Evolutionary conservation across 2,329 filamentous ascomycete genomes (phyloP), one percentile per base, ranked within the genome.

Genomic region (Talaromyces marneffei): DNA sequence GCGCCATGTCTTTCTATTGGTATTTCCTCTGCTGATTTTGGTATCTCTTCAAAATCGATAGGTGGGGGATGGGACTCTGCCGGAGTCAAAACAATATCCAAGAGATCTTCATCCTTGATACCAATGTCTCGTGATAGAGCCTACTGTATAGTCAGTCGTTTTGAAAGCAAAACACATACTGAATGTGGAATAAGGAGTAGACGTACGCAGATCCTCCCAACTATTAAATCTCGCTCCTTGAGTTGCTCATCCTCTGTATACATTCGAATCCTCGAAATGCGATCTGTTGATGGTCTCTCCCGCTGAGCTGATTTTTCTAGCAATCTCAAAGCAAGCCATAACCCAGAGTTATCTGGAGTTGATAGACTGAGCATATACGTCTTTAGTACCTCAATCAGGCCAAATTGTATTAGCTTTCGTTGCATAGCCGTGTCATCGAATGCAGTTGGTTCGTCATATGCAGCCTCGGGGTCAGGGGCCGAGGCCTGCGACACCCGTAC

Each of bases 351-450:
- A 48, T 72, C 66, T 12, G 72, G 70, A 20, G 68, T 60, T 0
- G 72, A 71, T 39, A 75, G 70, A 52, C 70, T 73, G 62, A 83
- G 70, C 54, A 86, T 71, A 62, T 86, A 87, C 25, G 85, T 83
- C 66, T 88, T 86, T 7, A 86, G 70, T 10, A 86, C 70, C 65
- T 87, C 85, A 2, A 86, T 82, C 12, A 86, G 70, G 62, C 86
- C 86, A 18, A 85, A 85, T 64, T 87, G 84, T n/a, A 86, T 68
- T 2, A 87, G 77, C 55, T 80, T 80, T 40, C 75, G 77, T 56
- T 82, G 80, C 66, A 87, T 74, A 0, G 73, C 77, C 0, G 73
- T 70, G 66, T 88, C 85, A 46, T 80, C 78, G 0, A 75, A 68
- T 16, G 79, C 78, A 12, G 69, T 71, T 9, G 73, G 69, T 8